Percentiles rank a stretch among this genome's conserved stretches.
Evolutionary conservation across 2,329 filamentous ascomycete species (phyloP).

Genomic region (Xylaria sp.): DNA sequence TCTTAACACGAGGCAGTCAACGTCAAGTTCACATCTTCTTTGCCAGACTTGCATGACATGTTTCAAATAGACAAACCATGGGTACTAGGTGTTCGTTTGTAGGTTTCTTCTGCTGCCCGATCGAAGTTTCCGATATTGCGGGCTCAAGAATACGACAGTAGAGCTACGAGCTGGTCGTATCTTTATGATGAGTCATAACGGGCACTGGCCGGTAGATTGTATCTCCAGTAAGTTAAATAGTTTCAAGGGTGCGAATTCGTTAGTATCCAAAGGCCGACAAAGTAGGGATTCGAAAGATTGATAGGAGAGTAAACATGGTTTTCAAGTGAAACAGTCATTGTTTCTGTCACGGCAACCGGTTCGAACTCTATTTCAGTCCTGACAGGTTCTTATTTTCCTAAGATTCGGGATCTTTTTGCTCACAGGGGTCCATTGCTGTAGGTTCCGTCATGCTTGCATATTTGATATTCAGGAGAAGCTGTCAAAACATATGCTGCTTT

Average conservation of each 20-base stretch:
- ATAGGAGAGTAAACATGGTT: not conserved
- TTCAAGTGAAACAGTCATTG: not conserved
- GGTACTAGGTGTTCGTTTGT: not conserved
- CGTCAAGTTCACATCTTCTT: not conserved
- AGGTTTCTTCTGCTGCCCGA: constrained; percentile 25
- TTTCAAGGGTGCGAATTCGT: not conserved
- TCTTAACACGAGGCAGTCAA: constrained; percentile 5
- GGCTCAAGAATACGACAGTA: not conserved
- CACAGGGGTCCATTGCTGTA: not conserved
- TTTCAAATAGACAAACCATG: not conserved
- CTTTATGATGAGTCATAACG: not conserved
- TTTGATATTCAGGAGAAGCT: not conserved
- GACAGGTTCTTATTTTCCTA: not conserved
- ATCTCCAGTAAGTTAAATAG: not conserved
- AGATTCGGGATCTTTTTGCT: not conserved
- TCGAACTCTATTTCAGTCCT: not conserved
- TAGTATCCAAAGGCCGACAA: not conserved
- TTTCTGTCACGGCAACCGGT: not conserved
- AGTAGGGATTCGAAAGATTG: not conserved
- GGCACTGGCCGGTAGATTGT: not conserved
- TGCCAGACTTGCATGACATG: not conserved
- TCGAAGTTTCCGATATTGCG: constrained; percentile 16
- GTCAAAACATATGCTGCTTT: not conserved
- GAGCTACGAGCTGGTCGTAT: not conserved
- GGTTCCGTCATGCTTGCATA: not conserved